These are phyloP conservation scores for Colletotrichum coccodes DNA, from an alignment of 2,329 filamentous ascomycete genomes.

Conservation along the genomic window DNA sequence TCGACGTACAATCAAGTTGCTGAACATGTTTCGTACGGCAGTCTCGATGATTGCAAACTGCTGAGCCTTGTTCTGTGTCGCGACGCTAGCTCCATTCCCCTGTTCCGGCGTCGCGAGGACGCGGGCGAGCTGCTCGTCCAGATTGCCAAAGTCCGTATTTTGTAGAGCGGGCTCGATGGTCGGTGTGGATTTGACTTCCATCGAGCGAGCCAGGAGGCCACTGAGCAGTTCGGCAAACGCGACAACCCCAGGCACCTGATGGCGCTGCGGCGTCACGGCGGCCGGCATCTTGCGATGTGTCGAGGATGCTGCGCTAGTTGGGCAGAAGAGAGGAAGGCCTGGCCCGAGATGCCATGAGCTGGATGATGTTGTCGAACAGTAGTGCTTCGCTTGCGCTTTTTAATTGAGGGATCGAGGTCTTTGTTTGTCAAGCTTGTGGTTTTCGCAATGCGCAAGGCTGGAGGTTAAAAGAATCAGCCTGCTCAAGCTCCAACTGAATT, in stretches of 20 bases:
- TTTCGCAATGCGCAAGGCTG: not conserved
- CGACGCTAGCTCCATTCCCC: conserved; percentile 36
- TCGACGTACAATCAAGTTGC: conserved; percentile 76
- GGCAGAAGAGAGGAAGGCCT: not conserved
- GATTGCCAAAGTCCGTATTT: conserved; percentile 70
- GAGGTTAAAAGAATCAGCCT: conserved; percentile 9
- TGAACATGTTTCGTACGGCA: conserved; percentile 84
- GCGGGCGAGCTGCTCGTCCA: conserved; percentile 56
- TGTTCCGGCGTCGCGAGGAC: conserved; percentile 39
- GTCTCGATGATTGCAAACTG: conserved; percentile 83
- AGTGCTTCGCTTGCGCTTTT: not conserved
- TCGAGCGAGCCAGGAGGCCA: conserved; percentile 68
- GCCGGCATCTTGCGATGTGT: conserved; percentile 57
- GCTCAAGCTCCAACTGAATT: not conserved
- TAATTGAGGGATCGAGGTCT: not conserved
- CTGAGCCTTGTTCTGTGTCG: conserved; percentile 54
- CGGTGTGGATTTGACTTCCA: conserved; percentile 64
- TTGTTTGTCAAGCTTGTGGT: not conserved
- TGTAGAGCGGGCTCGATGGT: conserved; percentile 80
- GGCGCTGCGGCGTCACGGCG: conserved; percentile 50
- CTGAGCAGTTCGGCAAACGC: conserved; percentile 64
- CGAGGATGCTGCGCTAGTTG: not conserved
- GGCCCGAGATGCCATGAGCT: conserved; percentile 1
- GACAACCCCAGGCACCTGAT: conserved; percentile 63
- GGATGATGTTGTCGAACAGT: not conserved